Conservation (phyloP, 495 filamentous ascomycete genomes). For the Penicillium lagena region DNA sequence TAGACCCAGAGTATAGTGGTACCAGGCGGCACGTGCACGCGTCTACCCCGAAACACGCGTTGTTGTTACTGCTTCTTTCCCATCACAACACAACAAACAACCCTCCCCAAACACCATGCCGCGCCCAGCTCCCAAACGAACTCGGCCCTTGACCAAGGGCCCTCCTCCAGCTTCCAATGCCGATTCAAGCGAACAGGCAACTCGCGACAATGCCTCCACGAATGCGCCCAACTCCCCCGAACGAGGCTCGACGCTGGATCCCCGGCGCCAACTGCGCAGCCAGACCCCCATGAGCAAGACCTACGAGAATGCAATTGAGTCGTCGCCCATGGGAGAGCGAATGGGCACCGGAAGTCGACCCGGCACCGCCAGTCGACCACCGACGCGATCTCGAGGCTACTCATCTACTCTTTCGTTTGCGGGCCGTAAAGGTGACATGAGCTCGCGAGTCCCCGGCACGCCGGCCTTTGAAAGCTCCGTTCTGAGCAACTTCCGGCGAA, state of each 20-base stretch:
- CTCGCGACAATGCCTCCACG: conserved; percentile 6
- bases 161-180: background rate
- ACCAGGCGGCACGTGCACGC: conserved; percentile 10
- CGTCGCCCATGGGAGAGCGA: conserved; percentile 30
- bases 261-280: conserved; percentile 17
- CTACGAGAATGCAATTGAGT: conserved; percentile 34
- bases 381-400: conserved; percentile 41
- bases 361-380: conserved; percentile 37
- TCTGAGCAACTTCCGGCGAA: conserved; percentile 54
- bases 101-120: conserved; percentile 23
- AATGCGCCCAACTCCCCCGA: conserved; percentile 7
- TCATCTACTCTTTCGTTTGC: conserved; percentile 39
- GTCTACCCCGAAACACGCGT: conserved; percentile 12
- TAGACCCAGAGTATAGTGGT: too few species aligned
- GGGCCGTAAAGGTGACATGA: conserved; percentile 34
- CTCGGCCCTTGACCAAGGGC: conserved; percentile 18
- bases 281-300: conserved; percentile 29
- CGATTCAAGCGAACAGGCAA: conserved; percentile 1
- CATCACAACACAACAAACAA: background rate
- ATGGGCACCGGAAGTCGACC: conserved; percentile 29
- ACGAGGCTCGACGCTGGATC: conserved; percentile 12
- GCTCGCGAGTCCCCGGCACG: conserved; percentile 38
- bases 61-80: background rate
- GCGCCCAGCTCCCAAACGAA: conserved; percentile 36
- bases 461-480: conserved; percentile 52